Evolutionary conservation across 2,329 filamentous ascomycete species (phyloP).

Genomic region (Botrytis paeoniae): DNA sequence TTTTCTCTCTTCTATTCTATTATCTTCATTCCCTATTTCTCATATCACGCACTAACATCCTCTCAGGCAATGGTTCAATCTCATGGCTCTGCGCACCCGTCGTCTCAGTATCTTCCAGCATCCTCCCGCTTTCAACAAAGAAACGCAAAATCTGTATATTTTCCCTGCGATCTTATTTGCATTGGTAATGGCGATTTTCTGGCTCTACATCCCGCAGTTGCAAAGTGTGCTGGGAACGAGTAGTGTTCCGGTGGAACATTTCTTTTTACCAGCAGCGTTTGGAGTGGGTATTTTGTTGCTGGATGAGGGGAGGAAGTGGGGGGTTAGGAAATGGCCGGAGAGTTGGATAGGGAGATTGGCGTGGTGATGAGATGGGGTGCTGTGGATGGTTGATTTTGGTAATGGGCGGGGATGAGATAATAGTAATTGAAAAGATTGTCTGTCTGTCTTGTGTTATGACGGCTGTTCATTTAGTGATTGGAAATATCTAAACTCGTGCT

Average conservation of each 20-base stretch:
- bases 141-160: slow-evolving; percentile 58
- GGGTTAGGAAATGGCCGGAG: slow-evolving; percentile 56
- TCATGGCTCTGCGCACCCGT: slow-evolving; percentile 62
- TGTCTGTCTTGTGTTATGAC: background rate
- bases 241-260: slow-evolving; percentile 65
- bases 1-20: too few relatives aligned
- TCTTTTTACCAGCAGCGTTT: slow-evolving; percentile 71
- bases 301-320: slow-evolving; percentile 64
- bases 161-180: slow-evolving; percentile 70
- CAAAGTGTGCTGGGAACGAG: slow-evolving; percentile 58
- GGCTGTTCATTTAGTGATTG: background rate
- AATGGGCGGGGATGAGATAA: background rate
- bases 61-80: slow-evolving; percentile 63
- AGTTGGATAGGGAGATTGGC: slow-evolving; percentile 57
- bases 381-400: background rate
- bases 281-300: slow-evolving; percentile 60
- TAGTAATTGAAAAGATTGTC: background rate
- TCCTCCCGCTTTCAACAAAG: slow-evolving; percentile 60
- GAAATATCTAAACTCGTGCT: background rate
- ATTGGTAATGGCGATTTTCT: slow-evolving; percentile 64
- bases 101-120: slow-evolving; percentile 68
- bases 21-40: accelerated
- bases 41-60: background rate
- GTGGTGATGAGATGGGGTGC: slow-evolving; percentile 48
- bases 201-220: slow-evolving; percentile 62